Conservation (phyloP, 1,139 yeast genomes). For the Yamadazyma pseudoaaseri region DNA sequence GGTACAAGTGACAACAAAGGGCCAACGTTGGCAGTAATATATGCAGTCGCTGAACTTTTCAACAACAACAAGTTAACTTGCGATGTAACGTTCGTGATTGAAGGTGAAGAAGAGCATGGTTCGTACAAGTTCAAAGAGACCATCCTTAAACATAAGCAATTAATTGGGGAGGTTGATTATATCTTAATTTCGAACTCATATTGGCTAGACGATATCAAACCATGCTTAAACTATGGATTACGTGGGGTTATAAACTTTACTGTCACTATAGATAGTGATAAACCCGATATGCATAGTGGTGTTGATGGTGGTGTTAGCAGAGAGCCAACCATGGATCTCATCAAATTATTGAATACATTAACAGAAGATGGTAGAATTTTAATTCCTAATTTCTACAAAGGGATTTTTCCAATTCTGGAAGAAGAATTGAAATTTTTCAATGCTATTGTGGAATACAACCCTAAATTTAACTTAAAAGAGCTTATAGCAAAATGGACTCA, state of each 20-base stretch:
- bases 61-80: constrained; percentile 53
- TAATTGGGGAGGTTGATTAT: constrained; percentile 82
- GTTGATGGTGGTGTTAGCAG: constrained; percentile 90
- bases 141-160: constrained; percentile 44
- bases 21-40: constrained; percentile 85
- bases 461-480: constrained; percentile 39
- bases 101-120: constrained; percentile 96
- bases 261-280: constrained; percentile 66
- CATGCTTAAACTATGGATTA: constrained; percentile 90
- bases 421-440: constrained; percentile 61
- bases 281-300: constrained; percentile 93
- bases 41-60: constrained; percentile 76
- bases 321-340: constrained; percentile 87
- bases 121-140: constrained; percentile 80
- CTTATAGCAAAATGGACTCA: constrained; percentile 86
- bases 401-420: constrained; percentile 54
- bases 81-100: constrained; percentile 81
- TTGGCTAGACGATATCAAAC: constrained; percentile 88
- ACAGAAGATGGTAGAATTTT: constrained; percentile 57
- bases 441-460: constrained; percentile 46
- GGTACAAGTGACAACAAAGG: constrained; percentile 97
- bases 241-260: constrained; percentile 86
- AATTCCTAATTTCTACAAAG: constrained; percentile 70
- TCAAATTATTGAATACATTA: constrained; percentile 65
- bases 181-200: constrained; percentile 85